Evolutionary conservation across 495 filamentous ascomycete genomes (phyloP).

Genomic region (Penicillium paradoxum): DNA sequence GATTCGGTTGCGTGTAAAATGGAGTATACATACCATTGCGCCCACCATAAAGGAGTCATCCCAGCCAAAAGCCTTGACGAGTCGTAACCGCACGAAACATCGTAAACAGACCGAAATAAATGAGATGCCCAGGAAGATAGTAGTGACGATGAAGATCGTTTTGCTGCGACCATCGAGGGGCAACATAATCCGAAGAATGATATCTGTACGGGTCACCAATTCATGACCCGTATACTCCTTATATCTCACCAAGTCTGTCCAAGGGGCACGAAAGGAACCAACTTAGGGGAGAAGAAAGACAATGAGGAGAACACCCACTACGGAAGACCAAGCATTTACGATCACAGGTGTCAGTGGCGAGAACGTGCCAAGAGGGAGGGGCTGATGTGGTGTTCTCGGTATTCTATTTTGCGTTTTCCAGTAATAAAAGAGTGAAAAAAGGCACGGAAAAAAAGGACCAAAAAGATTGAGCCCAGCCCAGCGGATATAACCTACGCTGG

Average conservation of each 20-base stretch:
- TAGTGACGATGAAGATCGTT: constrained; percentile 37
- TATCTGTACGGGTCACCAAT: constrained; percentile 4
- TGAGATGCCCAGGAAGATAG: constrained; percentile 34
- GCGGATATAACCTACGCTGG: not conserved
- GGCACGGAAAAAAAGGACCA: not conserved
- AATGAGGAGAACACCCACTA: constrained; percentile 2
- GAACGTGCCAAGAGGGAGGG: constrained; percentile 7
- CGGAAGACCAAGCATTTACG: constrained; percentile 14
- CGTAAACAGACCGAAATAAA: constrained; percentile 36
- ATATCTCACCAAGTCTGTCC: too few species aligned
- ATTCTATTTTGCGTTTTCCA: not conserved
- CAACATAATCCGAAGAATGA: constrained; percentile 23
- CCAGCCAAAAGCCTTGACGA: constrained; percentile 42
- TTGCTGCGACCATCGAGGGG: constrained; percentile 34
- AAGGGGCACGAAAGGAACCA: not conserved
- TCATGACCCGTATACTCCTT: constrained; percentile 10
- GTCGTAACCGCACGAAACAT: constrained; percentile 38
- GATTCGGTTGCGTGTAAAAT: not conserved
- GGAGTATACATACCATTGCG: constrained; percentile 31
- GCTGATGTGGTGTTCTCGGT: constrained; percentile 14
- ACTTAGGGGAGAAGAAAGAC: not conserved
- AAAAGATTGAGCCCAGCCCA: not conserved
- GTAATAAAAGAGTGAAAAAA: not conserved
- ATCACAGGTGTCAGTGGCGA: constrained; percentile 13
- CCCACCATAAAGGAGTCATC: constrained; percentile 41